Evolutionary conservation across 192 early-diverging fungal genomes (phyloP), one percentile per base, ranked within the genome.

Genomic region (Chytriomyces hyalinus): DNA sequence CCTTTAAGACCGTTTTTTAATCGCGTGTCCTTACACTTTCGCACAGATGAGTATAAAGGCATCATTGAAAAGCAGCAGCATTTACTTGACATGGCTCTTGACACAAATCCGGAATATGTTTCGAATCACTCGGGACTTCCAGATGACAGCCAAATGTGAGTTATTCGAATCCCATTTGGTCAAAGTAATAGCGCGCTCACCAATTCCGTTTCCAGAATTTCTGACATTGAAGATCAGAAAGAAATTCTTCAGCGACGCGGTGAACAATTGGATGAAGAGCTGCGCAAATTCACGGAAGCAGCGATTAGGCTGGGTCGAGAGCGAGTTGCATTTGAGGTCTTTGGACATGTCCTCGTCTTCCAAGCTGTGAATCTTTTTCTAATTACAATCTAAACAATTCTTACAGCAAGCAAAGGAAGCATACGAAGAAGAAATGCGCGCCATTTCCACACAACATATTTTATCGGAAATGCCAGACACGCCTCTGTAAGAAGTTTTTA

Each of bases 301-400:
- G 92, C 92, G 13, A 87, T 93, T 17, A 79, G 88, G 76, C 79
- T 94, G 2, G 93, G 91, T 22, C 74, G 89, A 20, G 92, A 94
- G 67, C 85, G 93, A 61, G 78, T 78, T 8, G 83, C 74, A 5
- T 65, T 87, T 43, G 80, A 75, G 36, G 36, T 26, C 24, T 36
- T 3, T 36, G 36, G 36, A 36, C 1, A 36, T 36, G 36, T 36
- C 36, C 36, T 36, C 36, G 36, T 36, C n/a, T 36, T 36, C 36
- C 36, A 36, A 36, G 4, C 36, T 2, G 3, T 36, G 36, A 36
- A 36, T 36, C 4, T 36, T 36, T 2, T 36, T 36, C 4, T 36
- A 36, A 36, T 1, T 36, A 3, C 36, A 36, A 36, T 36, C 36
- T 36, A 36, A 36, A 36, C 36, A 36, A 36, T 36, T 0, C 24